phyloP scores from a whole-genome alignment of 768 basidiomycete species.

The Podaxis rugospora region DNA sequence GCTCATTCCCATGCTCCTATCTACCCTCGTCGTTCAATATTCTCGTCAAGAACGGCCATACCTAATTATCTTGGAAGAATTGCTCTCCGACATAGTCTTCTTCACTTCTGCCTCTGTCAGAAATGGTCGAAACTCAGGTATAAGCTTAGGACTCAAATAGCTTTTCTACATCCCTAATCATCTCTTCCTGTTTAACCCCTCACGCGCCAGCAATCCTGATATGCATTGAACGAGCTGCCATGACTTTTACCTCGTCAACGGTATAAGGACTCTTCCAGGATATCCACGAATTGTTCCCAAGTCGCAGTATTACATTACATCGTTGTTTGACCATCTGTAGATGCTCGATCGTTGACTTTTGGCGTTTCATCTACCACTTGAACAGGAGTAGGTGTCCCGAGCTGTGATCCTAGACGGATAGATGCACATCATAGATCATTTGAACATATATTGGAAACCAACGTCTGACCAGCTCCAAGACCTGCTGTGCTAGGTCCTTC shows the following conservation, averaged over 20 bases:
- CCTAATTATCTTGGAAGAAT: too few relatives aligned
- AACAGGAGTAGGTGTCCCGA: background rate
- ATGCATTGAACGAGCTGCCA: background rate
- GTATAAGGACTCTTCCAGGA: background rate
- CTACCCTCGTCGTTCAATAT: background rate
- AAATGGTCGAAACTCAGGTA: background rate
- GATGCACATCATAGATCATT: background rate
- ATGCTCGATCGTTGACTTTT: background rate
- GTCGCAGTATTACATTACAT: background rate
- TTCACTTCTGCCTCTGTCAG: background rate
- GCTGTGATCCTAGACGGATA: background rate
- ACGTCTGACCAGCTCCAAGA: background rate
- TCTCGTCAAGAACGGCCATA: too few relatives aligned
- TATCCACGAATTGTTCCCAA: background rate
- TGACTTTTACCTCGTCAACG: background rate
- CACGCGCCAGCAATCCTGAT: background rate
- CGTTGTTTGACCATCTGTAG: background rate
- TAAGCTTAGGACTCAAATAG: constrained; percentile 1
- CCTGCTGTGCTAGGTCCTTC: background rate
- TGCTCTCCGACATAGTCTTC: background rate
- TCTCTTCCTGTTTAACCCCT: background rate
- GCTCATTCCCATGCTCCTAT: background rate
- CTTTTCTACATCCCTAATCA: constrained; percentile 4
- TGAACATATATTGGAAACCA: background rate
- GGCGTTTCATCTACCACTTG: background rate